Evolutionary conservation across 305 asterid species (phyloP).

Genomic region (Fraxinus velutina): DNA sequence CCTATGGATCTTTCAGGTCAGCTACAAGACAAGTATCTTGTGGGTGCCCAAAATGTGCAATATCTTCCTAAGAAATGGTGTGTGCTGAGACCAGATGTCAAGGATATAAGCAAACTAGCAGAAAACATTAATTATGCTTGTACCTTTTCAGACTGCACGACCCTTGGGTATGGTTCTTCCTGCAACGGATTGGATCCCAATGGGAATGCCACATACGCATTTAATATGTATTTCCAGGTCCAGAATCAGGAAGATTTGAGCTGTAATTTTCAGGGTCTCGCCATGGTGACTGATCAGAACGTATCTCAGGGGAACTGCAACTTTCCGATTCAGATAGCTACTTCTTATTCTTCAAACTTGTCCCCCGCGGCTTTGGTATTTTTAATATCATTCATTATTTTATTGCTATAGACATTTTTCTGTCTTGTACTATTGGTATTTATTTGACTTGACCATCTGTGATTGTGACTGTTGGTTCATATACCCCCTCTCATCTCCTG

Average conservation of each 20-base stretch:
- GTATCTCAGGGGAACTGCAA: constrained; percentile 80
- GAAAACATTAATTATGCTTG: constrained; percentile 75
- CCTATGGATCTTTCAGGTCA: constrained; percentile 78
- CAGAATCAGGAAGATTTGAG: constrained; percentile 54
- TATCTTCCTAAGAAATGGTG: constrained; percentile 80
- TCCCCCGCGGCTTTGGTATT: constrained; percentile 21
- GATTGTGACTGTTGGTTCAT: background rate
- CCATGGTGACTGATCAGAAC: constrained; percentile 59
- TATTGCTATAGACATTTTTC: constrained; percentile 25
- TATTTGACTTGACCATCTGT: constrained; percentile 16
- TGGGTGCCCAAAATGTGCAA: constrained; percentile 67
- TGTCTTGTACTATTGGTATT: constrained; percentile 15
- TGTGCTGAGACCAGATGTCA: constrained; percentile 53
- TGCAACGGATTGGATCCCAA: constrained; percentile 77
- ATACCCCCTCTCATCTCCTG: background rate
- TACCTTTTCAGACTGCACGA: constrained; percentile 76
- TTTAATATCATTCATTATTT: constrained; percentile 22
- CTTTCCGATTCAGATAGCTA: constrained; percentile 70
- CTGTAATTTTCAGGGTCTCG: constrained; percentile 80
- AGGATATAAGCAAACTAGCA: constrained; percentile 58
- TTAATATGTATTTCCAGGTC: constrained; percentile 76
- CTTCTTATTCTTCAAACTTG: constrained; percentile 35
- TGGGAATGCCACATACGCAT: constrained; percentile 85
- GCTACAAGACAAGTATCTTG: constrained; percentile 50
- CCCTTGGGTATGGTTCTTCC: constrained; percentile 87